phyloP scores from a whole-genome alignment of 495 filamentous ascomycete species.

The Penicillium lividum region DNA sequence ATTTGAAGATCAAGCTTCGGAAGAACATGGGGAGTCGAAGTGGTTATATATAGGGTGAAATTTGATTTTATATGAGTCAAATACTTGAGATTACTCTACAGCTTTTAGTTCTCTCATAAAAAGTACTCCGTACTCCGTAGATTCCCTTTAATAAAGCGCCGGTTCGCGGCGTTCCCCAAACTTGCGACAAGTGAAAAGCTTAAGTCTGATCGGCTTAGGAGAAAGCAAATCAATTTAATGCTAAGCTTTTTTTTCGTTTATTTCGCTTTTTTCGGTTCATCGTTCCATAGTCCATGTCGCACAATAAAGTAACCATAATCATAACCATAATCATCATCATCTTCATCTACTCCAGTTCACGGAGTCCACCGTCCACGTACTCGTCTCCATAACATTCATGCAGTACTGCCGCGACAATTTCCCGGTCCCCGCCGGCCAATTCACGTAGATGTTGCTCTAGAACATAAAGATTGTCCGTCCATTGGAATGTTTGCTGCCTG shows the following conservation, averaged over 20 bases:
- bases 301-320: not conserved
- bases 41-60: too few species aligned
- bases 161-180: not conserved
- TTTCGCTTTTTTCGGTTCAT: too few species aligned
- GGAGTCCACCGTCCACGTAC: conserved; percentile 62
- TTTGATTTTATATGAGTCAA: not conserved
- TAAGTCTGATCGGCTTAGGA: not conserved
- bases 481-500: conserved; percentile 49
- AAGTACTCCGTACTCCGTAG: too few species aligned
- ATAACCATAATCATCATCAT: not conserved
- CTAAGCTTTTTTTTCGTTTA: not conserved
- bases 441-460: conserved; percentile 62
- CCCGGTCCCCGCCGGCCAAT: conserved; percentile 51
- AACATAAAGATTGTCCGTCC: conserved; percentile 65
- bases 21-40: not conserved
- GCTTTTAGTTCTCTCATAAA: too few species aligned
- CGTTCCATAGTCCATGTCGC: too few species aligned
- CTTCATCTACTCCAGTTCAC: conserved; percentile 34
- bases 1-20: conserved; percentile 43
- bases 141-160: too few species aligned
- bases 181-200: not conserved
- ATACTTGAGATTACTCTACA: too few species aligned
- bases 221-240: not conserved
- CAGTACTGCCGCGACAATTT: conserved; percentile 52
- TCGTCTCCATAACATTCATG: conserved; percentile 61